Conservation (phyloP, 2,329 filamentous ascomycete species). For the Aspergillus novoparasiticus region DNA sequence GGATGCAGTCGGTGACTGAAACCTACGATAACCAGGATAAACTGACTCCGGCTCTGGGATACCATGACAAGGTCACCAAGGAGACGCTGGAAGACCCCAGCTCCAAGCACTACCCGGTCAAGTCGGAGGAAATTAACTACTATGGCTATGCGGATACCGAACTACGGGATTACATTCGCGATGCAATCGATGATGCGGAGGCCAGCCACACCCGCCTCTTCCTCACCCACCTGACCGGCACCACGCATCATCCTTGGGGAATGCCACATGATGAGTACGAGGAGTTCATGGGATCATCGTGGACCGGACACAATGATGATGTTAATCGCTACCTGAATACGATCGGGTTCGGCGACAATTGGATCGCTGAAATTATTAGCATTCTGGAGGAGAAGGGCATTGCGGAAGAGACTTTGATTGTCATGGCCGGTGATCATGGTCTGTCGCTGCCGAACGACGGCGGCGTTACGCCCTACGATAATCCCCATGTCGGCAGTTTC, state of each 20-base stretch:
- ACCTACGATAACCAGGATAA: constrained; percentile 33
- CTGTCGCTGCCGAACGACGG: constrained; percentile 40
- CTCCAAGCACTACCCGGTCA: constrained; percentile 31
- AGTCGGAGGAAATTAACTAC: constrained; percentile 33
- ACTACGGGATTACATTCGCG: constrained; percentile 35
- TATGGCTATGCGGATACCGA: constrained; percentile 37
- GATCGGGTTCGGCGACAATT: constrained; percentile 34
- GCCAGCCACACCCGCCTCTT: constrained; percentile 34
- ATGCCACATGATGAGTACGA: constrained; percentile 30
- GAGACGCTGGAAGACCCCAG: constrained; percentile 26
- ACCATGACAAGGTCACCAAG: constrained; percentile 29
- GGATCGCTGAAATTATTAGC: constrained; percentile 34
- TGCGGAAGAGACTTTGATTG: constrained; percentile 35
- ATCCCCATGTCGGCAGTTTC: constrained; percentile 37
- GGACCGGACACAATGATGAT: constrained; percentile 23
- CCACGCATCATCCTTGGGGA: constrained; percentile 38
- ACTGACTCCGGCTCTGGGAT: constrained; percentile 32
- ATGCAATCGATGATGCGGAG: constrained; percentile 36
- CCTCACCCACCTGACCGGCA: constrained; percentile 37
- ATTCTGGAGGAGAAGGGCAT: constrained; percentile 35
- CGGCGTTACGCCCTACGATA: constrained; percentile 36
- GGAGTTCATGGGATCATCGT: constrained; percentile 24
- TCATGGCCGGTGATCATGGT: constrained; percentile 39
- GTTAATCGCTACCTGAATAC: constrained; percentile 35
- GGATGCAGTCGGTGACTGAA: constrained; percentile 38